Base-by-base conservation (phyloP, 495 filamentous ascomycete species). In the Lophiostoma macrostomum region DNA sequence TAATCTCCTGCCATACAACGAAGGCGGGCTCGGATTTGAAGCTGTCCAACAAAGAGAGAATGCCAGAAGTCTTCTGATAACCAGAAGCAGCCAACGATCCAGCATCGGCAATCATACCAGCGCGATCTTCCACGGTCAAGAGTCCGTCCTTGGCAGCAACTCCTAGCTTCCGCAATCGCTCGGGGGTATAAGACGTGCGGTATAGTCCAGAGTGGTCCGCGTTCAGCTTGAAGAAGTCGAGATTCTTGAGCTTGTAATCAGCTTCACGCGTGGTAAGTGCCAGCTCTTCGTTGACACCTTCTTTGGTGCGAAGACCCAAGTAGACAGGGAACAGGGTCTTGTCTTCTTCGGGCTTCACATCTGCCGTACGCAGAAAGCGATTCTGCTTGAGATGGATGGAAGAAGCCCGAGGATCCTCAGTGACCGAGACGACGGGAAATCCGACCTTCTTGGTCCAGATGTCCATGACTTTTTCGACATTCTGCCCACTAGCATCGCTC, bases 51-150 rank as follows among this genome's bases (percentile, higher is more conserved):
- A 98, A 79, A 43, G 84, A 89, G 14, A 98, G 73, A 45, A 96
- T 74, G 12, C 88, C 89, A 13, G 91, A 96, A 3, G 93, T 95
- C 68, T 84, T 90, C 70, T 95, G 89, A 68, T 93, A 96, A 24
- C 91, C 91, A 13, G 89, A 91, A 4, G 87, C 78, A 47, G 91
- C 87, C 58, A 98, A 76, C 35, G 93, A 89, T 59, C 90, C 91
- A 10, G 93, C 88, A 67, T 98, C 93, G 24, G 91, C 91, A 58
- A 98, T 86, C 85, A 98, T 89, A 65, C 93, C 93, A 37, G 91
- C 90, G 40, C 91, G 83, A 67, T 96, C 91, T 69, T 95, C 88
- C 27, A 93, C 87, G n/a, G 80, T 87, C 31, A 98, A 75, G n/a
- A 91, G 75, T 1, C 88, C 89, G 13, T 86, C 71, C 68, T 85